Evolutionary conservation across 2,329 filamentous ascomycete genomes (phyloP).

Genomic region (Dissoconium aciculare): DNA sequence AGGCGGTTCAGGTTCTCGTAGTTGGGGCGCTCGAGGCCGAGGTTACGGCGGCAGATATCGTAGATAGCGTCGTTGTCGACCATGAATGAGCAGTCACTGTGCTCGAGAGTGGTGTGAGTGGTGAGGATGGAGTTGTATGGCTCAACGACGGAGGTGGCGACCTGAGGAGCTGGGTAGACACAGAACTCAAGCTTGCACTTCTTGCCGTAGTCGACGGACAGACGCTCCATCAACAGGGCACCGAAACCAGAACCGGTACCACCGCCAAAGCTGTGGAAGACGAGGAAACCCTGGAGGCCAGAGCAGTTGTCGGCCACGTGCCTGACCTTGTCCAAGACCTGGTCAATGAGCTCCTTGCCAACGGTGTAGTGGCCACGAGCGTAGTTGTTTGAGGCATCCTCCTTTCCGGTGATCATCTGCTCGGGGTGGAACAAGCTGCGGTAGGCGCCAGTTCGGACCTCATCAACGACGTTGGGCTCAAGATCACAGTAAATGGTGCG

Average conservation of each 20-base stretch:
- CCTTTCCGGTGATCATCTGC: conserved; percentile 99
- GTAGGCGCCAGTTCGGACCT: conserved; percentile 96
- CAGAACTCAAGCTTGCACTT: conserved; percentile 99
- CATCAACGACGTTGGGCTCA: conserved; percentile 98
- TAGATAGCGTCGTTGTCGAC: conserved; percentile 99
- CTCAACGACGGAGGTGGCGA: conserved; percentile 94
- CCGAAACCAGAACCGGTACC: conserved; percentile 98
- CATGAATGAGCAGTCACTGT: conserved; percentile 99
- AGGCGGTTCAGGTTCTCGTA: conserved; percentile 98
- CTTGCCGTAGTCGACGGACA: conserved; percentile 98
- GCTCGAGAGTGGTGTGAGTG: conserved; percentile 96
- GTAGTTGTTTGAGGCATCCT: conserved; percentile 99
- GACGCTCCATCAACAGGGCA: conserved; percentile 94
- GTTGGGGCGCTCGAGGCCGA: conserved; percentile 92
- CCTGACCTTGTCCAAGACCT: conserved; percentile 94
- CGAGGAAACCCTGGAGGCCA: conserved; percentile 95
- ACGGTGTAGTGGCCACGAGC: conserved; percentile 99
- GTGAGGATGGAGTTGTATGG: conserved; percentile 99
- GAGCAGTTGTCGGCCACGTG: conserved; percentile 95
- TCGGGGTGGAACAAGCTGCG: conserved; percentile 96
- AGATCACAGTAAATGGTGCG: conserved; percentile 99
- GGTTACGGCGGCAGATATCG: conserved; percentile 96
- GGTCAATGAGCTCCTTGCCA: conserved; percentile 97
- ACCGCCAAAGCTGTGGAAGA: conserved; percentile 99
- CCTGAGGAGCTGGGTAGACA: conserved; percentile 95